These are phyloP conservation scores for Alternaria solani DNA, from an alignment of 2,329 filamentous ascomycete species.

Conservation along the genomic window DNA sequence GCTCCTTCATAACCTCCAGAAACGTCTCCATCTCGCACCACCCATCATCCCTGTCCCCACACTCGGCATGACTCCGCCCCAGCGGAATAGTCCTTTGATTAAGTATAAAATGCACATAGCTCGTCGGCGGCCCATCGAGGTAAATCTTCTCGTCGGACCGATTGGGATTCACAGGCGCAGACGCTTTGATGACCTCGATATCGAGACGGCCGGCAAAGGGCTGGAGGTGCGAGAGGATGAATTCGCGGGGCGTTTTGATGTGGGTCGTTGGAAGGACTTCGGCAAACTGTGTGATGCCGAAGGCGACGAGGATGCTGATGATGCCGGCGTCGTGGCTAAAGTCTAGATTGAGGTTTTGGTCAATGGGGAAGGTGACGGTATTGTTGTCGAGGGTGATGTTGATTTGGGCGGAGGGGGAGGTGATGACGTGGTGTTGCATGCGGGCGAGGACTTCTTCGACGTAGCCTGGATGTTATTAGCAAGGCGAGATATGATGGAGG, in stretches of 20 bases:
- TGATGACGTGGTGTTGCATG: constrained; percentile 68
- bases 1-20: constrained; percentile 66
- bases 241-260: constrained; percentile 65
- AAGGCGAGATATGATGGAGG: background rate
- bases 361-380: constrained; percentile 73
- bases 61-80: constrained; percentile 70
- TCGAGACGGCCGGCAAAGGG: constrained; percentile 77
- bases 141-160: constrained; percentile 54
- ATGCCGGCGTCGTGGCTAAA: constrained; percentile 83
- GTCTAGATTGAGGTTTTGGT: constrained; percentile 78
- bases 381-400: constrained; percentile 76
- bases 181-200: constrained; percentile 76
- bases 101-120: constrained; percentile 76
- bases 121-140: constrained; percentile 63
- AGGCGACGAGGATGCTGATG: constrained; percentile 72
- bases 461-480: constrained; percentile 36
- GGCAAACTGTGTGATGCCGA: constrained; percentile 75
- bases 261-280: constrained; percentile 63
- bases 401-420: constrained; percentile 53
- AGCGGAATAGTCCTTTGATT: constrained; percentile 78
- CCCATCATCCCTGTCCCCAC: constrained; percentile 72
- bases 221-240: constrained; percentile 72
- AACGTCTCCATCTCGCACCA: constrained; percentile 80
- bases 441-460: constrained; percentile 77
- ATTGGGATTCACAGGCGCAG: constrained; percentile 62